Evolutionary conservation across 371 early-diverging fungal species (phyloP).

Genomic region (Mucor velutinosus): DNA sequence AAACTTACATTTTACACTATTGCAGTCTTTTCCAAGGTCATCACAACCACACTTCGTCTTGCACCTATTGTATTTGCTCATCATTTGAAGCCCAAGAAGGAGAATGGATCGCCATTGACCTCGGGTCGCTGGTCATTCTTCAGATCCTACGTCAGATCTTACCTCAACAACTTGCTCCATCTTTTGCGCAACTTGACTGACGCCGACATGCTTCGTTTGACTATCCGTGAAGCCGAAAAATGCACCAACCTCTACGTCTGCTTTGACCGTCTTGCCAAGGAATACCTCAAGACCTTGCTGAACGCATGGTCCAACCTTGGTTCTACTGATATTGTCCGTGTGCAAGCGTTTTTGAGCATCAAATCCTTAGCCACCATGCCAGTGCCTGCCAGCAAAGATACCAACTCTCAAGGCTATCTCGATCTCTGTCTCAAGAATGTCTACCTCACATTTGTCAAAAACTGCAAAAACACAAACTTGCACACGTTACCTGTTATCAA

Average conservation of each 20-base stretch:
- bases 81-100: constrained; percentile 53
- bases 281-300: constrained; percentile 68
- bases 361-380: constrained; percentile 64
- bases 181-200: constrained; percentile 81
- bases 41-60: constrained; percentile 62
- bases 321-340: constrained; percentile 68
- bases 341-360: constrained; percentile 80
- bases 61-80: constrained; percentile 62
- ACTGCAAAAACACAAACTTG: constrained; percentile 73
- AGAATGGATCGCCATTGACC: constrained; percentile 45
- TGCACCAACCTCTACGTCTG: constrained; percentile 77
- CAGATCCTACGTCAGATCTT: constrained; percentile 79
- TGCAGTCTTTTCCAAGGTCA: constrained; percentile 78
- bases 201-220: constrained; percentile 76
- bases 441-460: constrained; percentile 80
- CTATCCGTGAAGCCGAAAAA: constrained; percentile 80
- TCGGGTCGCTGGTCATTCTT: constrained; percentile 72
- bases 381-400: constrained; percentile 23
- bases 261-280: constrained; percentile 77
- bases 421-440: constrained; percentile 70
- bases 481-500: constrained; percentile 84
- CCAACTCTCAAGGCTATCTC: constrained; percentile 29
- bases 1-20: neutral
- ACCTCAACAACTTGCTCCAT: constrained; percentile 68
- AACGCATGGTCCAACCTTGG: constrained; percentile 61